Conservation (phyloP, 805 yeast species). For the Yamadazyma ubonensis region DNA sequence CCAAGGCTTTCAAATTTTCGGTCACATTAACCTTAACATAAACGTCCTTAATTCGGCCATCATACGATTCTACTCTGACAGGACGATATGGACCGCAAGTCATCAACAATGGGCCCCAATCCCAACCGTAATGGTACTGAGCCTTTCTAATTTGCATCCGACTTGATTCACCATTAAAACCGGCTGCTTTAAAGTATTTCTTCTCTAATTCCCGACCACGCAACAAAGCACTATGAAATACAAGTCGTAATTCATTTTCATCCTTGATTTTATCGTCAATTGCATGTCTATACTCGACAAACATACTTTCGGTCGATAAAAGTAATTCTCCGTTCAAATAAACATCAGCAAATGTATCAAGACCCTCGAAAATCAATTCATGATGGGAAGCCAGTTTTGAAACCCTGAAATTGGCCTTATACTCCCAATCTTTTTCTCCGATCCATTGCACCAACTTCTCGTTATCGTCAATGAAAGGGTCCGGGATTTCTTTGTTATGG, state of each 20-base stretch:
- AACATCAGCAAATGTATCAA: slow-evolving; percentile 44
- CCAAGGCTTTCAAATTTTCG: slow-evolving; percentile 9
- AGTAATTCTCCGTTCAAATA: slow-evolving; percentile 37
- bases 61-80: slow-evolving; percentile 25
- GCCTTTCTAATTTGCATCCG: slow-evolving; percentile 50
- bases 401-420: slow-evolving; percentile 23
- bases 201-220: slow-evolving; percentile 33
- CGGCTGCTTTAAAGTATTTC: slow-evolving; percentile 24
- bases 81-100: slow-evolving; percentile 47
- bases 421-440: slow-evolving; percentile 51
- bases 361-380: slow-evolving; percentile 40
- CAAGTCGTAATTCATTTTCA: slow-evolving; percentile 35
- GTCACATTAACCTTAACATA: slow-evolving; percentile 18
- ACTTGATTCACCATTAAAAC: slow-evolving; percentile 44
- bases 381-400: slow-evolving; percentile 11
- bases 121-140: slow-evolving; percentile 58
- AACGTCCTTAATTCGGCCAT: slow-evolving; percentile 18
- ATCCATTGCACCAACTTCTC: slow-evolving; percentile 51
- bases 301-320: slow-evolving; percentile 45
- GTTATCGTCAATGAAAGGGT: slow-evolving; percentile 46
- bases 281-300: slow-evolving; percentile 31
- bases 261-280: too few relatives aligned
- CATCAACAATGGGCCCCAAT: slow-evolving; percentile 51
- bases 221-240: slow-evolving; percentile 38
- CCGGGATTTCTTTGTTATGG: slow-evolving; percentile 37